Evolutionary conservation across 2,329 filamentous ascomycete genomes (phyloP).

Genomic region (Colletotrichum karsti): DNA sequence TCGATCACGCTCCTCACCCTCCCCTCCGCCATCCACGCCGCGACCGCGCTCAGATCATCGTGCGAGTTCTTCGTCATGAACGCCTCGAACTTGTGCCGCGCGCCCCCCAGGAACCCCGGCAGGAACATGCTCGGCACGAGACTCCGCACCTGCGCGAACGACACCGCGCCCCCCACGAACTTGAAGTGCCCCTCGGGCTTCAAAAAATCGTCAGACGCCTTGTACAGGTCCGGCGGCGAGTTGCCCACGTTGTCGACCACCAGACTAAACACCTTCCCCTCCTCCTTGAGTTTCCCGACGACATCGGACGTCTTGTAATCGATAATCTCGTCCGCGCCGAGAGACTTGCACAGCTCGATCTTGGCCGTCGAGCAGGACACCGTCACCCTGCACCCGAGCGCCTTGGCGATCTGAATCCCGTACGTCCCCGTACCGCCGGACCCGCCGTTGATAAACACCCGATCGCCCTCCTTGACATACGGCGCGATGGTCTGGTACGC

Average conservation of each 20-base stretch:
- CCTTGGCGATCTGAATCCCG: slow-evolving; percentile 72
- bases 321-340: slow-evolving; percentile 73
- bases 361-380: slow-evolving; percentile 69
- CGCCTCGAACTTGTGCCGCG: slow-evolving; percentile 51
- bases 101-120: slow-evolving; percentile 47
- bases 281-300: slow-evolving; percentile 52
- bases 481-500: slow-evolving; percentile 58
- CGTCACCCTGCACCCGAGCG: slow-evolving; percentile 67
- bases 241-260: slow-evolving; percentile 69
- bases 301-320: slow-evolving; percentile 66
- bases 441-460: slow-evolving; percentile 72
- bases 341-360: slow-evolving; percentile 59
- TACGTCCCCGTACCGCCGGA: slow-evolving; percentile 70
- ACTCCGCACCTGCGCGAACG: slow-evolving; percentile 34
- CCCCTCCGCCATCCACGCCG: slow-evolving; percentile 63
- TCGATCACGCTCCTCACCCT: slow-evolving; percentile 66
- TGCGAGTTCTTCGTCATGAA: slow-evolving; percentile 48
- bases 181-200: slow-evolving; percentile 56
- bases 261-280: slow-evolving; percentile 56
- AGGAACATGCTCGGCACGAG: slow-evolving; percentile 36
- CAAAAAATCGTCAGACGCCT: slow-evolving; percentile 58
- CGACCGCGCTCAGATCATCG: slow-evolving; percentile 59
- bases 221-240: slow-evolving; percentile 60
- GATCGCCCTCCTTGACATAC: slow-evolving; percentile 58
- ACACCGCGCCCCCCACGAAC: slow-evolving; percentile 54